These are phyloP conservation scores for Xylaria venustula DNA, from an alignment of 495 filamentous ascomycete species.

Conservation along the genomic window DNA sequence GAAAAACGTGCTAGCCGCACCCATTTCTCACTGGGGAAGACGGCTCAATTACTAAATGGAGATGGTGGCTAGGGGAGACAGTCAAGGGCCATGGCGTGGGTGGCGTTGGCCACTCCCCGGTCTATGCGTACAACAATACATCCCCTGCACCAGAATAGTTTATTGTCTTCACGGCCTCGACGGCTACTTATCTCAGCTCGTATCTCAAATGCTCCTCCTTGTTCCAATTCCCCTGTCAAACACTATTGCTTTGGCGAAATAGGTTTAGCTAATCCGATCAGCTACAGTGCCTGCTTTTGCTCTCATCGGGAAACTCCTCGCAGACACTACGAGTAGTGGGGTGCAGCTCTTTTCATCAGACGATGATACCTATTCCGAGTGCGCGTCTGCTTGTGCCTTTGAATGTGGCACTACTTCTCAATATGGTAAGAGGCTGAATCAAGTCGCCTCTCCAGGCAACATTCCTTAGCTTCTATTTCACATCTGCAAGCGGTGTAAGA, in stretches of 20 bases:
- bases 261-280: background rate
- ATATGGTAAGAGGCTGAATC: no score
- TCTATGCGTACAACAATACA: background rate
- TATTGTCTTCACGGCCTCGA: background rate
- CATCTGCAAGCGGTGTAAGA: background rate
- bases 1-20: background rate
- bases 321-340: no score
- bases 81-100: background rate
- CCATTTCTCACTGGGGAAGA: background rate
- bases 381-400: no score
- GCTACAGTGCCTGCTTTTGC: background rate
- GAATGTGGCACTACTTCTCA: no score
- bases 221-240: background rate
- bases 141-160: background rate
- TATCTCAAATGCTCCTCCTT: background rate
- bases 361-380: no score
- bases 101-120: background rate
- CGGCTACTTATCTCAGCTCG: background rate
- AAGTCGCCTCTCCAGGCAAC: background rate
- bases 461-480: background rate
- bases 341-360: no score
- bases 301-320: no score
- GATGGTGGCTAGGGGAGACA: background rate
- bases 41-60: background rate
- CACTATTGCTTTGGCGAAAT: background rate